These are phyloP conservation scores for Crithidia expoeki DNA, from an alignment of 208 protist genomes.

Conservation along the genomic window DNA sequence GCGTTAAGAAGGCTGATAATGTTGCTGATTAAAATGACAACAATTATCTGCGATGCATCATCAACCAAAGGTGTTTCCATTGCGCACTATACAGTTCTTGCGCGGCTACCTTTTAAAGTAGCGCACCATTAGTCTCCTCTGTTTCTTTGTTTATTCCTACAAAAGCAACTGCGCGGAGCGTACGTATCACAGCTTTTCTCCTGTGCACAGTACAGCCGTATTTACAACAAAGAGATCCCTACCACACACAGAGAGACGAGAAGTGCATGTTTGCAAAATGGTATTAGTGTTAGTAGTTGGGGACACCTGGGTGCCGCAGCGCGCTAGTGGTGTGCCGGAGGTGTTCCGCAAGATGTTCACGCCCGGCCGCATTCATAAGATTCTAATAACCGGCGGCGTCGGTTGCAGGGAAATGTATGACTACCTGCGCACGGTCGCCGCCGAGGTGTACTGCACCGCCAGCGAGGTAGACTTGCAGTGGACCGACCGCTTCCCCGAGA, in stretches of 20 bases:
- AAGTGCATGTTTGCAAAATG: constrained; percentile 32
- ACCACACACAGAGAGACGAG: not conserved
- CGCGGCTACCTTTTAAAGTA: too few species aligned
- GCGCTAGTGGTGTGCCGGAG: constrained; percentile 92
- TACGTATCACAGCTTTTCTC: too few species aligned
- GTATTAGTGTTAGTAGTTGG: constrained; percentile 98
- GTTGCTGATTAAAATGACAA: too few species aligned
- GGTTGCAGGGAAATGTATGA: constrained; percentile 94
- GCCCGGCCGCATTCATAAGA: constrained; percentile 95
- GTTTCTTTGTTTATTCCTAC: too few species aligned
- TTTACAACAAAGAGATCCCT: too few species aligned
- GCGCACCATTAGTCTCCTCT: too few species aligned
- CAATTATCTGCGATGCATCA: too few species aligned
- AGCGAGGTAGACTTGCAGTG: constrained; percentile 96
- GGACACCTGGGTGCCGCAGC: constrained; percentile 99
- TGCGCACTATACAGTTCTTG: too few species aligned
- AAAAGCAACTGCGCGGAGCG: too few species aligned
- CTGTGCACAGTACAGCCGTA: too few species aligned
- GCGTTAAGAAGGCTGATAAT: too few species aligned
- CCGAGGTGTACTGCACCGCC: constrained; percentile 96
- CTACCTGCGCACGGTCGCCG: constrained; percentile 95
- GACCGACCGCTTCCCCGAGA: constrained; percentile 82
- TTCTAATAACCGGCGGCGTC: constrained; percentile 99
- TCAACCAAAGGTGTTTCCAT: too few species aligned
- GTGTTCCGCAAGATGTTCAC: constrained; percentile 97